Evolutionary conservation across 805 yeast species (phyloP), one percentile per base, ranked within the genome.

Genomic region (Citeromyces matritensis): DNA sequence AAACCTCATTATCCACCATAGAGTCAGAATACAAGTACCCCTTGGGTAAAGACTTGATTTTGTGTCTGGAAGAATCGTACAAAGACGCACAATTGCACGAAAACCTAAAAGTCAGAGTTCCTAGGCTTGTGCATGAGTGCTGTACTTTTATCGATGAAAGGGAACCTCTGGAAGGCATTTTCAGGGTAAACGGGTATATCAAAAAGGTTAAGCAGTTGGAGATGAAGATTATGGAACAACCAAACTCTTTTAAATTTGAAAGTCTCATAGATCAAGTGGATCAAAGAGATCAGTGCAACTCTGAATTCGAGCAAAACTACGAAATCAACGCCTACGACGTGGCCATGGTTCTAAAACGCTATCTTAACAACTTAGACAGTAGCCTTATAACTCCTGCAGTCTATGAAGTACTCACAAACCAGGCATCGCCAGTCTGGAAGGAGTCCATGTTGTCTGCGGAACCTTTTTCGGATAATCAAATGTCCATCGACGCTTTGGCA

Each of bases 311-410:
- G 26, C 14, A 42, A 15, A 42, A 37, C 10, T 21, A 30, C 9
- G 33, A 36, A 3, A 40, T 45, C 2, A 46, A 48, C 26, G 32
- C 47, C n/a, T 53, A 52, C 38, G 60, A 55, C 37, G 53, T 48
- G 7, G 51, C 58, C 4, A 55, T 53, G 45, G 37, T 55, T 13
- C 39, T 55, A 37, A 55, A 55, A 37, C 43, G 60, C 35, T 55
- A 53, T 52, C 39, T 55, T 7, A 40, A 51, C 2, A 45, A 45
- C 34, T 37, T 53, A 27, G 48, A 43, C 4, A 43, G 45, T 27
- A 54, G 52, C 6, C 35, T 54, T 11, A 43, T 54, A n/a, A 42
- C 53, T 10, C 12, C 39, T 3, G 36, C 39, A 4, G 46, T 49
- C 12, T 42, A 42, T 30, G 32, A 37, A 24, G 29, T 32, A 5